Percentiles rank a stretch among this genome's conserved stretches.
These are phyloP conservation scores for Xeromyces bisporus DNA, from an alignment of 495 filamentous ascomycete genomes.

Conservation along the genomic window DNA sequence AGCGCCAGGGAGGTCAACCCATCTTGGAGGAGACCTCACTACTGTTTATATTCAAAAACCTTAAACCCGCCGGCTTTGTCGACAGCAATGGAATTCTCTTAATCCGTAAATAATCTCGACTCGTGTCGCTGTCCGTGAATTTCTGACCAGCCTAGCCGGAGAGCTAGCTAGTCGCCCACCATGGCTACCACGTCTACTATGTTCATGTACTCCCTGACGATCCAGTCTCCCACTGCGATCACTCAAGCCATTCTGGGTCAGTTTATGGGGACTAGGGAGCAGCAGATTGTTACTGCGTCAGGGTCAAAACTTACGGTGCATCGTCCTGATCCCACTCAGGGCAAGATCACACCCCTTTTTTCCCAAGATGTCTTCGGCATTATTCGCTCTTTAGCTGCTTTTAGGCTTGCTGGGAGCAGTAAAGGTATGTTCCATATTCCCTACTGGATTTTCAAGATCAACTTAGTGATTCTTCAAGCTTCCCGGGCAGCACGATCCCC, in stretches of 20 bases:
- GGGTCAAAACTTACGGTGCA: slow-evolving; percentile 79
- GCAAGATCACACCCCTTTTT: slow-evolving; percentile 68
- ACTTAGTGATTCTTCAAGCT: slow-evolving; percentile 89
- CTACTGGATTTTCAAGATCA: slow-evolving; percentile 42
- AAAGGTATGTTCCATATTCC: slow-evolving; percentile 64
- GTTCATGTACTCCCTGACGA: slow-evolving; percentile 93
- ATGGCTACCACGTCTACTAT: slow-evolving; percentile 97
- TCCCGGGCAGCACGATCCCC: slow-evolving; percentile 34
- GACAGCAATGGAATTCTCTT: slow-evolving; percentile 30
- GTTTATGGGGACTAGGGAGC: slow-evolving; percentile 85
- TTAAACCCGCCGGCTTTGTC: too few relatives aligned
- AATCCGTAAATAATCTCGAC: slow-evolving; percentile 13
- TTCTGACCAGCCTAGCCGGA: slow-evolving; percentile 2
- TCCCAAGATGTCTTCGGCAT: slow-evolving; percentile 94
- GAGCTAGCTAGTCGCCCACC: slow-evolving; percentile 23
- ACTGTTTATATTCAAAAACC: too few relatives aligned
- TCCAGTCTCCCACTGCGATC: slow-evolving; percentile 76
- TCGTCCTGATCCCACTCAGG: slow-evolving; percentile 66
- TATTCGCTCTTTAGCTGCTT: slow-evolving; percentile 71
- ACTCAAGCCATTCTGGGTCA: slow-evolving; percentile 84
- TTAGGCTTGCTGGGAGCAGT: slow-evolving; percentile 77
- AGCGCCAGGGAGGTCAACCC: too few relatives aligned
- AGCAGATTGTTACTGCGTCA: slow-evolving; percentile 89
- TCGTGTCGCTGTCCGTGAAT: too few relatives aligned
- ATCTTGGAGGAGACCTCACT: too few relatives aligned